phyloP scores from a whole-genome alignment of 2,329 filamentous ascomycete species.

The Scopulariopsis brevicaulis region DNA sequence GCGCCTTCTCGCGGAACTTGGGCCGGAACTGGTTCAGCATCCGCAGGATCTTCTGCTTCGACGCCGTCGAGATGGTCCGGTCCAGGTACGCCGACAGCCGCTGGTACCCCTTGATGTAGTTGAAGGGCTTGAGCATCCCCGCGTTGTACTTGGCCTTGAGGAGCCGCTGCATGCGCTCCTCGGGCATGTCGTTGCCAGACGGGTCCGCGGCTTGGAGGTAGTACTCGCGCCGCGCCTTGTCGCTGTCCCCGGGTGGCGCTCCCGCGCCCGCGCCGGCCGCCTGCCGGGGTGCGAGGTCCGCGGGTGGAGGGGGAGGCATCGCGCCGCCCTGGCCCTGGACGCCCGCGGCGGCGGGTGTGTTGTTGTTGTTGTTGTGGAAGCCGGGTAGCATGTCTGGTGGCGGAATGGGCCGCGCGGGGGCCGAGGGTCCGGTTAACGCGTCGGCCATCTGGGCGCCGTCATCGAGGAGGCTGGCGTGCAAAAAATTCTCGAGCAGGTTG shows the following conservation, averaged over 20 bases:
- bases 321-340: slow-evolving; percentile 17
- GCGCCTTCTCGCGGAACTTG: slow-evolving; percentile 91
- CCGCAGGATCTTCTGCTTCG: slow-evolving; percentile 81
- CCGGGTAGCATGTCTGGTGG: slow-evolving; percentile 31
- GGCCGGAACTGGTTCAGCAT: slow-evolving; percentile 89
- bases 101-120: slow-evolving; percentile 94
- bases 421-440: slow-evolving; percentile 25
- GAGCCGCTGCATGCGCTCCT: slow-evolving; percentile 90
- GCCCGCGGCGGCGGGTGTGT: slow-evolving; percentile 3
- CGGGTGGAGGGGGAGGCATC: slow-evolving; percentile 18
- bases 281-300: slow-evolving; percentile 3
- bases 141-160: slow-evolving; percentile 94
- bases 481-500: slow-evolving; percentile 90
- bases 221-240: slow-evolving; percentile 69
- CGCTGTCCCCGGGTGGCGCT: slow-evolving; percentile 35
- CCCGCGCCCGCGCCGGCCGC: slow-evolving; percentile 13
- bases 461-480: slow-evolving; percentile 84
- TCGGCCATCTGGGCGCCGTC: slow-evolving; percentile 63
- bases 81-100: slow-evolving; percentile 87
- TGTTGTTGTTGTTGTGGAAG: slow-evolving; percentile 27
- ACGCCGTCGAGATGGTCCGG: slow-evolving; percentile 67
- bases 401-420: slow-evolving; percentile 17
- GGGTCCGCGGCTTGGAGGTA: slow-evolving; percentile 73
- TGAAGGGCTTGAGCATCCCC: slow-evolving; percentile 89
- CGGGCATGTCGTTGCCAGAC: slow-evolving; percentile 44